Conservation (phyloP, 179 eudicot species). For the Drosera spatulata region DNA sequence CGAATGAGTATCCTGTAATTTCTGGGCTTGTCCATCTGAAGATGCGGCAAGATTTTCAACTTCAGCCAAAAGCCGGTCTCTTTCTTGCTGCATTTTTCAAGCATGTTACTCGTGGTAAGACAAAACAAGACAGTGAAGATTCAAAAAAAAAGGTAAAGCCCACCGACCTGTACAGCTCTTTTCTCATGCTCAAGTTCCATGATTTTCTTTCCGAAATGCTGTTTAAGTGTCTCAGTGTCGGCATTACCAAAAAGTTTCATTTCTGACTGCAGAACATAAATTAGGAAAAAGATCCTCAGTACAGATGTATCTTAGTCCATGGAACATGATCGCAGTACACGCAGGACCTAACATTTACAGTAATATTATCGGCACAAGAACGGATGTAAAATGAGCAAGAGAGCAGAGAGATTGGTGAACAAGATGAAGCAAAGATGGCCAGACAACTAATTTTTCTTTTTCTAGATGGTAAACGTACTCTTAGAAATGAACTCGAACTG, state of each 20-base stretch:
- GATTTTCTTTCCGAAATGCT: constrained; percentile 94
- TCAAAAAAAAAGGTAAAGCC: not conserved
- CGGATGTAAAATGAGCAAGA: too few relatives aligned
- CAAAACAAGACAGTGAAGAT: constrained; percentile 2
- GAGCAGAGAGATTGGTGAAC: too few relatives aligned
- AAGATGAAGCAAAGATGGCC: too few relatives aligned
- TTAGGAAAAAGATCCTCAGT: constrained; percentile 2
- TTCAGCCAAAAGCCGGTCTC: constrained; percentile 87
- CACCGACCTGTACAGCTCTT: constrained; percentile 74
- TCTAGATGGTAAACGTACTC: too few relatives aligned
- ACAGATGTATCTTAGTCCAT: too few relatives aligned
- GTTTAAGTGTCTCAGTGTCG: constrained; percentile 89
- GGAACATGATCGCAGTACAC: too few relatives aligned
- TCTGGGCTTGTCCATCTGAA: constrained; percentile 86
- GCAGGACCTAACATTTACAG: too few relatives aligned
- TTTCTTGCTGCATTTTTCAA: constrained; percentile 57
- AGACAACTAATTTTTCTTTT: too few relatives aligned
- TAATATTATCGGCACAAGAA: too few relatives aligned
- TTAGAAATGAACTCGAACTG: not conserved
- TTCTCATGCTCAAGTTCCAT: constrained; percentile 98
- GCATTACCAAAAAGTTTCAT: constrained; percentile 86
- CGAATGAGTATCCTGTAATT: constrained; percentile 76
- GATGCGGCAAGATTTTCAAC: constrained; percentile 80
- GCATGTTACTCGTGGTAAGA: too few relatives aligned
- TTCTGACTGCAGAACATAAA: constrained; percentile 59